Evolutionary conservation across 2,329 filamentous ascomycete genomes (phyloP), one percentile per base, ranked within the genome.

Genomic region (Talaromyces funiculosus): DNA sequence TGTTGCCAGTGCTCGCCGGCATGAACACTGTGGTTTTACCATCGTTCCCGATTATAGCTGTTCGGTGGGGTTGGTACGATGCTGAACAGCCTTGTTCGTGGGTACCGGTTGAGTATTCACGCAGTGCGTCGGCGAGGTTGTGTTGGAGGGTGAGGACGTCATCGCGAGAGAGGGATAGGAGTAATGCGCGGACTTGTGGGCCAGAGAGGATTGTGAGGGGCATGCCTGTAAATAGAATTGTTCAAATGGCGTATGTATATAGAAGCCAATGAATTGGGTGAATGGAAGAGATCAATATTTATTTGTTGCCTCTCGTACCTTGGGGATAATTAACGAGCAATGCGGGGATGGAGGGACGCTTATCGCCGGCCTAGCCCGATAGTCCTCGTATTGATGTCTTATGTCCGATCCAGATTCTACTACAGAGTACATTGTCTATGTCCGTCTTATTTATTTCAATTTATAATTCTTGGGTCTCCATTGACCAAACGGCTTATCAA

Each of bases 11-110:
- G 40, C 80, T 85, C 12, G 85, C 85, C 2, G 87, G 86, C 84
- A 88, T 87, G 73, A 88, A 87, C 9, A 89, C 75, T 3, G 84
- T 87, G 1, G 82, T 85, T 33, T 81, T 80, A 3, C 85, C 85
- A 78, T 86, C 81, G 56, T 81, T 81, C 12, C 83, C 81, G 57
- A 82, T 83, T 57, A 89, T 80, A 1, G 81, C 77, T 1, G 84
- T 87, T 42, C 85, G 79, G 60, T 82, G 80, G 0, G 86, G 86
- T 63, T 89, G 86, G 63, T 84, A 86, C 9, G 79, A 78, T 1
- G 83, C 81, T 58, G 81, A 82, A 65, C 83, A 86, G 37, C 81
- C 81, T 37, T 83, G 76, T 38, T 82, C 79, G 59, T 87, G 84
- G 24, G 80, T 82, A 3, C 83, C 81, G 14, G 84, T 86, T 0